Evolutionary conservation across 1,139 yeast genomes (phyloP), one percentile per base, ranked within the genome.

Genomic region (Suhomyces anneliseae): DNA sequence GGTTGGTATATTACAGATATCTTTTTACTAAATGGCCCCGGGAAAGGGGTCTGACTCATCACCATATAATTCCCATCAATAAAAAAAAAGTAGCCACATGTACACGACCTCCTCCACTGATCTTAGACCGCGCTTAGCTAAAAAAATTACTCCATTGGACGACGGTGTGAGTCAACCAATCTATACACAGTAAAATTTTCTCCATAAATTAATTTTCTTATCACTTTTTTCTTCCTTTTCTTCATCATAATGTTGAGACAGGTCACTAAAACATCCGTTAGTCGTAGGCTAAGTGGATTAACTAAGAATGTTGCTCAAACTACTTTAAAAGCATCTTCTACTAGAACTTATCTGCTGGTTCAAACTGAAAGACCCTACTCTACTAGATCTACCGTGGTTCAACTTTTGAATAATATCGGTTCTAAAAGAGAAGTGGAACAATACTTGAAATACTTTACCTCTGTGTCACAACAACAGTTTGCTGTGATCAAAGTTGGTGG

Each of bases 401-500:
- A 93, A 66, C 76, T 95, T 48, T 76, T 93, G 65, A 95, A 92
- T 74, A 93, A 92, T 66, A 93, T 95, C 58, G 98, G 98, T 19
- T 90, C 97, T 43, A 93, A 93, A 67, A 81, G 98, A 58, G 99
- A 93, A 70, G 99, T 93, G 40, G 99, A 93, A 67, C 99, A 93
- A 69, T 93, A 93, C 68, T 80, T 93, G 63, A 92, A 92, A 65
- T 92, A 92, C 69, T 93, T 93, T 75, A 92, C 99, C 1, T 90
- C 97, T 32, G 98, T 93, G 27, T 84, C 90, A 10, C 90, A 89
- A 57, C 99, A 93, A 67, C 98, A 93, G 65, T 93, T 93, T 63
- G 99, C 99, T 10, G 97, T 93, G 42, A 93, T 93, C 70, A 93
- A 93, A 69, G 99, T 93, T 36, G 99, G 99, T 38, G 99, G 99